Base-by-base conservation (phyloP, 768 basidiomycete species). In the Tylopilus sp. region DNA sequence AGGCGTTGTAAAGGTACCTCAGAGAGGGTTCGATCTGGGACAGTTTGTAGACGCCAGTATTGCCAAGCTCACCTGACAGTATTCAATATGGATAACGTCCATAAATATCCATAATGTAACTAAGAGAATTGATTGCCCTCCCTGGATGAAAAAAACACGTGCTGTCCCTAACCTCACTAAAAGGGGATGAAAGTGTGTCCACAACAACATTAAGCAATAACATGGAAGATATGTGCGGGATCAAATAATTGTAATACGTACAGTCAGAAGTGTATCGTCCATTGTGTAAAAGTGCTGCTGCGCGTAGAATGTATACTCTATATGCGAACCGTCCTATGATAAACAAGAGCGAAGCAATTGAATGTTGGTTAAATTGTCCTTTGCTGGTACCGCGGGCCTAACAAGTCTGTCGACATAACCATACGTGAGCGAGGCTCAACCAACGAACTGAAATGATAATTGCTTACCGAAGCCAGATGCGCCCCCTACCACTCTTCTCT, bases 401-500 rank as follows among this genome's bases (percentile, higher is more conserved):
- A 68, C 40, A 18, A 67, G 57, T 36, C 66, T 67, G 21, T 7
- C n/a, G 10, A 20, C 13, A n/a, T 7, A 31, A n/a, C n/a, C 13
- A 26, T 9, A 7, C 3, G 35, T 55, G 30, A 51, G 52, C 31
- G 40, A n/a, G 28, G 18, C 17, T 22, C 5, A n/a, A 20, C 21
- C 20, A 25, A 13, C 17, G 25, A 41, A 17, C n/a, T 8, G n/a
- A 18, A 11, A n/a, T 0, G 8, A 20, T 0, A 6, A 20, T 1
- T n/a, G 63, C 77, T 55, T 51, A 82, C 86, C 77, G 81, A 60
- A 88, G 71, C 85, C 84, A 88, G 23, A 86, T 59, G 58, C 75
- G 77, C 6, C 82, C 79, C 2, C 73, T 72, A 3, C 78, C 75
- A 45, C 82, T 78, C 65, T 79, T 83, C 58, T 86, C 85, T 51